phyloP scores from a whole-genome alignment of 2,329 filamentous ascomycete genomes.

The Trichoderma sp. region DNA sequence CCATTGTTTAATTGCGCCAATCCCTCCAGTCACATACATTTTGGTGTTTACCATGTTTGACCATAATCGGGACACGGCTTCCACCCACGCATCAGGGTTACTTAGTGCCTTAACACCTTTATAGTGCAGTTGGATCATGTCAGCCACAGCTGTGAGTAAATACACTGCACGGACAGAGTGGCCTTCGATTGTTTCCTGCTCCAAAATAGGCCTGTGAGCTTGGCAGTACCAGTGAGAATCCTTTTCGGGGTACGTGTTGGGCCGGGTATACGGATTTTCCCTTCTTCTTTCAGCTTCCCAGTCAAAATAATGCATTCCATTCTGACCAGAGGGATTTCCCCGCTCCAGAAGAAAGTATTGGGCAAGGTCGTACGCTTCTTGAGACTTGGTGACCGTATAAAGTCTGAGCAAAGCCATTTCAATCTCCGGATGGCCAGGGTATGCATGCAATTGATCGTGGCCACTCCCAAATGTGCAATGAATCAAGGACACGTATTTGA shows the following conservation, averaged over 20 bases:
- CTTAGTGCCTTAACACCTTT: background rate
- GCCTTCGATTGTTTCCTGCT: background rate
- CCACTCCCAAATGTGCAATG: background rate
- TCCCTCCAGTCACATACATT: constrained; percentile 1
- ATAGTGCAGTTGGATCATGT: background rate
- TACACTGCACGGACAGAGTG: background rate
- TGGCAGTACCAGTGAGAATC: background rate
- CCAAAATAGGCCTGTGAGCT: background rate
- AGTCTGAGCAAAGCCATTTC: background rate
- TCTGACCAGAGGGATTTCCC: background rate
- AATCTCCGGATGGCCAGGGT: background rate
- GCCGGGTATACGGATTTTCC: background rate
- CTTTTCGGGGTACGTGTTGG: background rate
- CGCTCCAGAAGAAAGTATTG: background rate
- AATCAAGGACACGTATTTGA: background rate
- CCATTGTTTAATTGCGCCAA: constrained; percentile 5
- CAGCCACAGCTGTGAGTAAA: constrained; percentile 3
- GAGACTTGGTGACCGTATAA: background rate
- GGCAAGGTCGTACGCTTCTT: background rate
- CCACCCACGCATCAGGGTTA: background rate
- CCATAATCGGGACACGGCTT: background rate
- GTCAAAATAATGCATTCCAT: background rate
- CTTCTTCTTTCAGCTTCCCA: background rate
- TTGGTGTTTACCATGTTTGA: background rate
- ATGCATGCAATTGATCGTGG: background rate